These are phyloP conservation scores for Typha latifolia DNA, from an alignment of 176 grass and related monocot species.

Conservation along the genomic window DNA sequence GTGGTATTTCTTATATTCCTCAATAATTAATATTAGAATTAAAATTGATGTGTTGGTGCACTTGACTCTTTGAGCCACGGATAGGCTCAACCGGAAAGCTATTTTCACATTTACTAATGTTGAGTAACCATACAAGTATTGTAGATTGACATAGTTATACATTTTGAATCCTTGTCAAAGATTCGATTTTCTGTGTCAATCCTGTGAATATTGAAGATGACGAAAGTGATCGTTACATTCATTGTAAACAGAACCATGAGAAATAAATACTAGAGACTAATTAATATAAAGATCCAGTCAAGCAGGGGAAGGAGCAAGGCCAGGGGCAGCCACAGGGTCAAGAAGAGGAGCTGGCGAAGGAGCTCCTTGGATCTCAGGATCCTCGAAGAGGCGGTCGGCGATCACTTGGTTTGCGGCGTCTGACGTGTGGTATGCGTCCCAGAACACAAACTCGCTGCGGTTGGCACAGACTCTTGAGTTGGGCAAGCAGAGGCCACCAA, in stretches of 20 bases:
- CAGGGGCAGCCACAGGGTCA: constrained; percentile 5
- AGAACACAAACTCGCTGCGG: constrained; percentile 78
- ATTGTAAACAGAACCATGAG: neutral
- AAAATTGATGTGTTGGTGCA: too few relatives aligned
- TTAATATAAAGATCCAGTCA: neutral
- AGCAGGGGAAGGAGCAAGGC: neutral
- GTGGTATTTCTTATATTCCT: too few relatives aligned
- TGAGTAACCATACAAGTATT: too few relatives aligned
- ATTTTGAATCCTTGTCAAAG: neutral
- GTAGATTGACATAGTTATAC: too few relatives aligned
- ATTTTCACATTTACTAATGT: too few relatives aligned
- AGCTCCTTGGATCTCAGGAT: constrained; percentile 24
- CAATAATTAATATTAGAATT: too few relatives aligned
- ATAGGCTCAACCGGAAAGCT: too few relatives aligned
- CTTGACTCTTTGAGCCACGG: too few relatives aligned
- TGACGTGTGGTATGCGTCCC: constrained; percentile 93
- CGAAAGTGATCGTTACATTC: neutral
- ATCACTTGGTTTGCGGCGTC: constrained; percentile 87
- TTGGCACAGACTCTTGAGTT: constrained; percentile 59
- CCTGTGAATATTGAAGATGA: neutral
- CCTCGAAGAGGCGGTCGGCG: constrained; percentile 47
- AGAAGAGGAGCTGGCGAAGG: constrained; percentile 8
- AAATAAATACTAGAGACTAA: neutral
- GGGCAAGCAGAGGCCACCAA: constrained; percentile 82
- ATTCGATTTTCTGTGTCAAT: neutral